Evolutionary conservation across 352 stramenopile species (phyloP), one percentile per base, ranked within the genome.

Genomic region (Phytophthora foliorum): DNA sequence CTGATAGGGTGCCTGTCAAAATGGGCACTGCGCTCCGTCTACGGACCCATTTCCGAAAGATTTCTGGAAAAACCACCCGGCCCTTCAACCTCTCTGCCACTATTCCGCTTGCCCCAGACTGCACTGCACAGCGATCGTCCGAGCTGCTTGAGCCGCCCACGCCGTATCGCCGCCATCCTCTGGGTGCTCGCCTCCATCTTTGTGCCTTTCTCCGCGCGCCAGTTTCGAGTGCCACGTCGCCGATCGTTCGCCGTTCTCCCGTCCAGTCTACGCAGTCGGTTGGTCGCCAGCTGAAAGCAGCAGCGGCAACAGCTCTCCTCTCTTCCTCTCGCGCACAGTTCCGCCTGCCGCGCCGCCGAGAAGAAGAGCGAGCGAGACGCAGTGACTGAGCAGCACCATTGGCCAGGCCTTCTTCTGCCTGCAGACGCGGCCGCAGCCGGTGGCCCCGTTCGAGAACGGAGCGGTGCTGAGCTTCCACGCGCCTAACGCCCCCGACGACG

Each of bases 351-450:
- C 52, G 67, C 55, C 58, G 45, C 57, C 31, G 41, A 48, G 39
- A 42, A 63, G 44, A 69, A 67, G 65, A 67, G 61, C 69, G 61
- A 60, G 57, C 63, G 58, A 66, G 27, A 57, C 36, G 62, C 63
- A 63, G 58, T 46, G 48, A 63, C 60, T 61, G 39, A 70, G 48
- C 60, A 76, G 62, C 77, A 88, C 60, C 63, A 88, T 88, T 71
- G 79, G 79, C 32, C 79, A 88, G 68, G 76, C 74, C 44, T 82
- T 82, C 65, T 77, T 84, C 56, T 88, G 79, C 55, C 74, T 88
- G 48, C 79, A 88, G 69, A 77, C 69, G 55, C 69, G 65, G 57
- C 60, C 60, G 60, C 75, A 73, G 67, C 74, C 71, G 38, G 73
- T 65, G 65, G 64, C 57, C 44, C 78, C 63, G 31, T 75, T 64